Percentiles rank a stretch among this genome's conserved stretches.
These are phyloP conservation scores for Limonium bicolor DNA, from an alignment of 148 eudicot species.

Conservation along the genomic window DNA sequence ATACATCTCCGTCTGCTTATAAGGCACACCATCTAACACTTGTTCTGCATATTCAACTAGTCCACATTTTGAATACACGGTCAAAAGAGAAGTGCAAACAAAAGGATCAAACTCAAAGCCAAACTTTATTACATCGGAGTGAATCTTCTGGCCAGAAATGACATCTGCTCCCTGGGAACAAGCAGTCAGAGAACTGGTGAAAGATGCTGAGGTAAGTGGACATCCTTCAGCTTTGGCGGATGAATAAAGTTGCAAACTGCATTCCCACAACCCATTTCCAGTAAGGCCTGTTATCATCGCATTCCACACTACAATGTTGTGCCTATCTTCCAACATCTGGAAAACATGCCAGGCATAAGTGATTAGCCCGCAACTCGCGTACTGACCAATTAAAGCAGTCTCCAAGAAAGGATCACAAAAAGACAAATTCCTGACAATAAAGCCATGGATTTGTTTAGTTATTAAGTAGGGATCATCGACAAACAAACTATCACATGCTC, in stretches of 20 bases:
- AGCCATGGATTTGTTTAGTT: constrained; percentile 29
- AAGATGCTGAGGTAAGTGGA: constrained; percentile 13
- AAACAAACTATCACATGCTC: constrained; percentile 9
- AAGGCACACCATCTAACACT: constrained; percentile 12
- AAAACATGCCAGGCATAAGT: constrained; percentile 25
- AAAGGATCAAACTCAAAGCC: constrained; percentile 27
- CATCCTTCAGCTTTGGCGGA: constrained; percentile 13
- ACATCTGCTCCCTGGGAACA: constrained; percentile 21
- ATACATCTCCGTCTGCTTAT: constrained; percentile 23
- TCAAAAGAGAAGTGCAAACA: constrained; percentile 30
- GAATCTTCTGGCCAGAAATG: constrained; percentile 22
- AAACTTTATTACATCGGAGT: constrained; percentile 22
- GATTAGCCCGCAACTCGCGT: constrained; percentile 12
- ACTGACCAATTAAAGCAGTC: constrained; percentile 30
- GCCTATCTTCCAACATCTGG: constrained; percentile 11
- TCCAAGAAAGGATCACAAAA: constrained; percentile 22
- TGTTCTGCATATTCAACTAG: constrained; percentile 16
- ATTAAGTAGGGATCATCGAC: not conserved
- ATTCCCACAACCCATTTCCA: constrained; percentile 20
- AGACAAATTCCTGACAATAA: constrained; percentile 22
- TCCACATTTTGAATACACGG: constrained; percentile 30
- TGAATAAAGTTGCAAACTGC: constrained; percentile 16
- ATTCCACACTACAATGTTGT: constrained; percentile 25
- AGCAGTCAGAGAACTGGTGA: constrained; percentile 20
- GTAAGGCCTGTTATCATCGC: constrained; percentile 30